Conservation (phyloP, 805 yeast species). For the Teunomyces kruisii region DNA sequence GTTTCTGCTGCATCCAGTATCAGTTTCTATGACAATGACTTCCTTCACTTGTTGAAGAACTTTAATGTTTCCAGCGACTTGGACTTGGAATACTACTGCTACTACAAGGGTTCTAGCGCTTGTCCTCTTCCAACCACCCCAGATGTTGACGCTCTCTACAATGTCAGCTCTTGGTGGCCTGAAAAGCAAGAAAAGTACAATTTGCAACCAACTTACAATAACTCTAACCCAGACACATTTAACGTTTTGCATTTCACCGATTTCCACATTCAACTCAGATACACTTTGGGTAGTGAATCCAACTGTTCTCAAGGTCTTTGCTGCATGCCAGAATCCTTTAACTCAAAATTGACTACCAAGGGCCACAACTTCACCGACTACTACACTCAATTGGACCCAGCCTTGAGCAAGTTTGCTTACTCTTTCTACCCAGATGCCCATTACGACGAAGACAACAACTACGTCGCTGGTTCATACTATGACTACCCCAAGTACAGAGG, state of each 20-base stretch:
- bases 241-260: slow-evolving; percentile 68
- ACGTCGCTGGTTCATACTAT: slow-evolving; percentile 33
- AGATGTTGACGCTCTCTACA: slow-evolving; percentile 39
- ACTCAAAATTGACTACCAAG: slow-evolving; percentile 24
- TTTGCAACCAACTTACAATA: slow-evolving; percentile 29
- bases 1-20: slow-evolving; percentile 24
- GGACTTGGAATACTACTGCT: slow-evolving; percentile 54
- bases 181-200: slow-evolving; percentile 25
- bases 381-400: slow-evolving; percentile 17
- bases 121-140: slow-evolving; percentile 59
- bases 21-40: slow-evolving; percentile 39
- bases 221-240: slow-evolving; percentile 35
- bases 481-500: slow-evolving; percentile 27
- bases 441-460: slow-evolving; percentile 23
- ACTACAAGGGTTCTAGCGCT: slow-evolving; percentile 34
- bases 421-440: slow-evolving; percentile 34
- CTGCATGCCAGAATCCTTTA: slow-evolving; percentile 54
- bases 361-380: slow-evolving; percentile 31
- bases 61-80: slow-evolving; percentile 38
- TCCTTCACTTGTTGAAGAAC: slow-evolving; percentile 33
- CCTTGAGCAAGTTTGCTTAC: slow-evolving; percentile 12
- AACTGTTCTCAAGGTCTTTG: slow-evolving; percentile 59
- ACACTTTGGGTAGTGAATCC: slow-evolving; percentile 55
- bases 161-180: slow-evolving; percentile 37
- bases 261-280: slow-evolving; percentile 60